Conservation (phyloP, 2,329 filamentous ascomycete species). For the Venturia aucupariae region DNA sequence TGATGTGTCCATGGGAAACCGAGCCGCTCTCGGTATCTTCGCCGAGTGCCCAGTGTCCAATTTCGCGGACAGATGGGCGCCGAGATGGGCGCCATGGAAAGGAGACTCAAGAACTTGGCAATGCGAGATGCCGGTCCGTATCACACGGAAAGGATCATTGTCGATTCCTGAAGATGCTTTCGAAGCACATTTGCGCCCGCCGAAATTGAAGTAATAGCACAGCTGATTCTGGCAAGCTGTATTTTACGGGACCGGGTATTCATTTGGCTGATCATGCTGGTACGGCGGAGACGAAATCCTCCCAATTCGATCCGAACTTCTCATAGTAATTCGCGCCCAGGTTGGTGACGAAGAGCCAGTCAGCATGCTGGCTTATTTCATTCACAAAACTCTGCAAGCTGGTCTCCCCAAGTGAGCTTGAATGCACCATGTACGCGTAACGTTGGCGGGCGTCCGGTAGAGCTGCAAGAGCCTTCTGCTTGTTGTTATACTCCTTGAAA, state of each 20-base stretch:
- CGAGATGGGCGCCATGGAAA: too few relatives aligned
- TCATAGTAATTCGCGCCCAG: conserved; percentile 1
- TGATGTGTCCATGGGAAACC: background rate
- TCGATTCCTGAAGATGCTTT: background rate
- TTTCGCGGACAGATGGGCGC: background rate
- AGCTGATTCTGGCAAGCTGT: background rate
- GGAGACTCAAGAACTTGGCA: background rate
- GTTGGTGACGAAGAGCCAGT: conserved; percentile 7
- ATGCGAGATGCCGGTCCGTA: background rate
- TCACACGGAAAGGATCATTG: background rate
- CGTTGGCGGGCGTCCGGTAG: background rate
- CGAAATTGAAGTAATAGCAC: background rate
- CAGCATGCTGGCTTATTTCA: background rate
- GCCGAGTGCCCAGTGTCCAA: background rate
- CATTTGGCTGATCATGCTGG: background rate
- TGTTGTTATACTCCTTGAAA: background rate
- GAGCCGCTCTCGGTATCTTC: background rate
- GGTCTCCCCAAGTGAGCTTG: background rate
- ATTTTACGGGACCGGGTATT: background rate
- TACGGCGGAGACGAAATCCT: background rate
- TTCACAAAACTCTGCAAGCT: conserved; percentile 3
- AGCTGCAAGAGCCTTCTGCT: background rate
- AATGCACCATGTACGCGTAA: conserved; percentile 5
- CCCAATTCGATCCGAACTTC: background rate
- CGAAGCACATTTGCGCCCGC: background rate